Base-by-base conservation (phyloP, 495 filamentous ascomycete genomes). In the Amorphotheca resinae region DNA sequence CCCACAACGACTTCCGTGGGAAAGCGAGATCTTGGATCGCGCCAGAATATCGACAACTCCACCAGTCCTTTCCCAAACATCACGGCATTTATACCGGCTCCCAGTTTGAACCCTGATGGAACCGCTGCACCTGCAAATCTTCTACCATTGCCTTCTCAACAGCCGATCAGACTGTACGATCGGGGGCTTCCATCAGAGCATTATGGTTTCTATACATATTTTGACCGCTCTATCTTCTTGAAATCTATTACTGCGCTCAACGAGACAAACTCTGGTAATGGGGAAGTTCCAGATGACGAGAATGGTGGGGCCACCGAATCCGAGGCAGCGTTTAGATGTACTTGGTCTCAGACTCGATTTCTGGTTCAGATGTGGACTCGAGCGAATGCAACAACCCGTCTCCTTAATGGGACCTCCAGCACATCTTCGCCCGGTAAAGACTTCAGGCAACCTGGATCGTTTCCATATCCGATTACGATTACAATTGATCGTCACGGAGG, bases 121-220 rank as follows among this genome's bases (percentile, higher is more conserved):
- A 77, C 75, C n/a, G 77, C 77, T 1, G 78, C 83, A 4, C 64
- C 79, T 0, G 80, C 82, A 21, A 70, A 67, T n/a, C 69, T 95
- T 18, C 70, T 79, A 20, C 76, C 82, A 0, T 68, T 76, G 32
- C 73, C 84, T 0, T 54, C 58, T 1, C 76, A 84, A 23, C 91
- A 96, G 50, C 91, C 86, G 0, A 60, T 96, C 12, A 77, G 82
- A 2, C 72, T 96, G 2, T 95, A 83, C 64, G 81, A 96, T 60
- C 80, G 86, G 17, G 87, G 79, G 15, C 61, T 78, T 25, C 63
- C 71, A 2, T 77, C 75, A 0, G 91, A 98, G 57, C 86, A 94
- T 62, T 96, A 93, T 60, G 85, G 84, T 8, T 95, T 95, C 62
- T 95, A 93, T 60, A 82, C 73, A 0, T 93, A 93, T 67, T 96